These are phyloP conservation scores for Ceratorhiza oryzae-sativae DNA, from an alignment of 1,284 basidiomycete genomes.

Conservation along the genomic window DNA sequence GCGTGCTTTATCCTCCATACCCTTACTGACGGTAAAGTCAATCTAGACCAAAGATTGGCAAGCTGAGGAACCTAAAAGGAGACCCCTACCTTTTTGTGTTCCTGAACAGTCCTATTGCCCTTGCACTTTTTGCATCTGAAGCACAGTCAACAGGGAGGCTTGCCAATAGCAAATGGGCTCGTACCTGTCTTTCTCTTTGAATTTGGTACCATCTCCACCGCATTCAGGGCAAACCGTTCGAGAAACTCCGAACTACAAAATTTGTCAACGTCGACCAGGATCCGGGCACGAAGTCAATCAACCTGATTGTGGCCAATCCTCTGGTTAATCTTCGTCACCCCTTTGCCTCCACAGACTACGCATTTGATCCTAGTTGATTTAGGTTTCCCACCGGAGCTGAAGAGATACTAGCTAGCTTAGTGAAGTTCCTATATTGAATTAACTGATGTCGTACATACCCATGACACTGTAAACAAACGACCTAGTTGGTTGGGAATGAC, in stretches of 20 bases:
- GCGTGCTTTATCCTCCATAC: conserved; percentile 84
- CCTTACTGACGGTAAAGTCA: conserved; percentile 85
- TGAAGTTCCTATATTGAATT: not conserved
- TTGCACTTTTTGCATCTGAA: conserved; percentile 96
- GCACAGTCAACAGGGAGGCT: not conserved
- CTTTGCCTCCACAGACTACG: conserved; percentile 83
- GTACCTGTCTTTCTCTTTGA: conserved; percentile 88
- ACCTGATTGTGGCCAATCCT: conserved; percentile 47
- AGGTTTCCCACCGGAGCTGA: conserved; percentile 79
- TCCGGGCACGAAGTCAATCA: not conserved
- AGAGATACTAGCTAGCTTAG: not conserved
- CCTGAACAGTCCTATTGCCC: conserved; percentile 81
- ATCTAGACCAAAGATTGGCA: conserved; percentile 5
- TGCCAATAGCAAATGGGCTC: conserved; percentile 43
- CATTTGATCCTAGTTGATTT: conserved; percentile 84
- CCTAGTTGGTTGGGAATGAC: no score
- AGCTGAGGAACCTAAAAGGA: no score
- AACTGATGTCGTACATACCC: conserved; percentile 1
- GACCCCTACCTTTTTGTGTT: conserved; percentile 90
- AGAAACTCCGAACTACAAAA: conserved; percentile 54
- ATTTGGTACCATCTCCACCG: conserved; percentile 76
- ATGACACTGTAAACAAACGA: conserved; percentile 26
- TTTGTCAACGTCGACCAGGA: conserved; percentile 45
- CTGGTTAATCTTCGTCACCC: conserved; percentile 68
- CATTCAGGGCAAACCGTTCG: conserved; percentile 76